phyloP scores from a whole-genome alignment of 75 land plant genomes.

The Pseudotsuga menziesii region DNA sequence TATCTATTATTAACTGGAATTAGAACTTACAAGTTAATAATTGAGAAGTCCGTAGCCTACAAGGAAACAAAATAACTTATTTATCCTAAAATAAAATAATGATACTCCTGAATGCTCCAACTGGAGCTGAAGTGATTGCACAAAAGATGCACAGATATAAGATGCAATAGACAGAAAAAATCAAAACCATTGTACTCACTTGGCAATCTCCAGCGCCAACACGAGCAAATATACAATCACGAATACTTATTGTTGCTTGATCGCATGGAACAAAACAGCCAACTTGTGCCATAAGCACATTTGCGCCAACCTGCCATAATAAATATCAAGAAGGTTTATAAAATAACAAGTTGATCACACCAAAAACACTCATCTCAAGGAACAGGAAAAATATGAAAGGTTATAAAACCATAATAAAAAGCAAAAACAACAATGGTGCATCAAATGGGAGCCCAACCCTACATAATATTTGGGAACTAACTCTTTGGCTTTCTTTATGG shows the following conservation, averaged over 20 bases:
- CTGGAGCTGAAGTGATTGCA: not conserved
- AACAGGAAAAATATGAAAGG: not conserved
- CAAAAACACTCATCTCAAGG: not conserved
- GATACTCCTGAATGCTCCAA: not conserved
- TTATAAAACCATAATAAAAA: not conserved
- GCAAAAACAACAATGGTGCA: not conserved
- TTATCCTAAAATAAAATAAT: not conserved
- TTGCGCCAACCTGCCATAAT: conserved; percentile 80
- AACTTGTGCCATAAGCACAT: conserved; percentile 97
- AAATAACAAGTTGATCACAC: not conserved
- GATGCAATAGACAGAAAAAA: not conserved
- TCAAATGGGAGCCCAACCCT: not conserved
- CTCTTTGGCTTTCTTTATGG: not conserved
- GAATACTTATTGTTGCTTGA: conserved; percentile 78
- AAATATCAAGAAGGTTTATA: not conserved
- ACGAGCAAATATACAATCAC: conserved; percentile 98
- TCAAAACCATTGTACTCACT: conserved; percentile 32
- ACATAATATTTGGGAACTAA: not conserved
- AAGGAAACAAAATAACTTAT: not conserved
- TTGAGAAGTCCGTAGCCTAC: too few species aligned
- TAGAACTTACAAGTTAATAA: too few species aligned
- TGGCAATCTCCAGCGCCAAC: conserved; percentile 99
- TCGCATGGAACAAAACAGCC: conserved; percentile 99
- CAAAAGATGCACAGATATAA: not conserved
- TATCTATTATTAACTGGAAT: not conserved